phyloP scores from a whole-genome alignment of 108 stramenopile species.

The Parietichytrium sp. region DNA sequence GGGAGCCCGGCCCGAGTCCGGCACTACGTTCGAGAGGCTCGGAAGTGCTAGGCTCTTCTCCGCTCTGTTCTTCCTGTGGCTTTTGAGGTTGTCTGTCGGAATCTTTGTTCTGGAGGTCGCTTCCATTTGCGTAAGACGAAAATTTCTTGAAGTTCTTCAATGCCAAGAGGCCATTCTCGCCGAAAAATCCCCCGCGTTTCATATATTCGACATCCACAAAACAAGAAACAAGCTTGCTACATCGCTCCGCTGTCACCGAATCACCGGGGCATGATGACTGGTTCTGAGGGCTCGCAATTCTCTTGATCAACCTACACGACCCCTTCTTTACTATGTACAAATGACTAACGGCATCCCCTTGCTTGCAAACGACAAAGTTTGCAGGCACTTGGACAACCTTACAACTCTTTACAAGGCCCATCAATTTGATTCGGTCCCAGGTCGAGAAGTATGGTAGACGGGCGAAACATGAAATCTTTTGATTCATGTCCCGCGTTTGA shows the following conservation, averaged over 20 bases:
- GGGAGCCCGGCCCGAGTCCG: too few species aligned
- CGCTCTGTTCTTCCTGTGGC: background rate
- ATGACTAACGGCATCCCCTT: background rate
- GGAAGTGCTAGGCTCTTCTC: background rate
- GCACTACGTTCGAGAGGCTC: background rate
- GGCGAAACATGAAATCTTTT: background rate
- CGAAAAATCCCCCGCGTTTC: background rate
- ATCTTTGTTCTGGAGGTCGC: background rate
- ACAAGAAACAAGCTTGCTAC: background rate
- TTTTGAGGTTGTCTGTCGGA: background rate
- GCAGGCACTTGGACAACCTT: background rate
- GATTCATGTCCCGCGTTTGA: background rate
- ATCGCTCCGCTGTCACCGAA: background rate
- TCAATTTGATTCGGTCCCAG: background rate
- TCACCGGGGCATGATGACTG: background rate
- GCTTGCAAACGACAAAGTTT: constrained; percentile 12
- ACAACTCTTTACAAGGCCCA: background rate
- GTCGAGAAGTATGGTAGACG: background rate
- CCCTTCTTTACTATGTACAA: constrained; percentile 19
- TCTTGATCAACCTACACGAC: background rate
- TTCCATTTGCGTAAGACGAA: background rate
- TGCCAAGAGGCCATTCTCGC: constrained; percentile 7
- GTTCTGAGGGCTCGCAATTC: background rate
- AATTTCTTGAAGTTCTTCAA: background rate
- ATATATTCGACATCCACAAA: background rate